Percentiles rank a stretch among this genome's conserved stretches.
These are phyloP conservation scores for Penicillium paradoxum DNA, from an alignment of 495 filamentous ascomycete genomes.

Conservation along the genomic window DNA sequence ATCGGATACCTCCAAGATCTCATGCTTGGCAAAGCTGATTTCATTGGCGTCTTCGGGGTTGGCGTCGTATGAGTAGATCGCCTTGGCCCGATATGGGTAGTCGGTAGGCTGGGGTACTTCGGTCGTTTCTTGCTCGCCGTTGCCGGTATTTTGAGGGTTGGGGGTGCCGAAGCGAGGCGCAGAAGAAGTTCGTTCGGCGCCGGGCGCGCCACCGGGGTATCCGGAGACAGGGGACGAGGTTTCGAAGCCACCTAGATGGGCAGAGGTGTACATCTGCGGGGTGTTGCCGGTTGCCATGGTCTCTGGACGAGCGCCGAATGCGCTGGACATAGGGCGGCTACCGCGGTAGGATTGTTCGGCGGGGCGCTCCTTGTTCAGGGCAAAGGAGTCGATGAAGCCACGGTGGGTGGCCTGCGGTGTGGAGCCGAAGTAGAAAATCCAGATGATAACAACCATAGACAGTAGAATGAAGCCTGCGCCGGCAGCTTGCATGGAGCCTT, in stretches of 20 bases:
- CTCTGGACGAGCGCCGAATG: slow-evolving; percentile 61
- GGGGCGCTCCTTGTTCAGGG: slow-evolving; percentile 77
- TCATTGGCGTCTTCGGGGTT: slow-evolving; percentile 98
- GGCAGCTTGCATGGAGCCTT: slow-evolving; percentile 73
- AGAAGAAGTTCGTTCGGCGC: slow-evolving; percentile 54
- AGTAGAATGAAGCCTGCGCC: slow-evolving; percentile 94
- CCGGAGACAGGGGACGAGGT: slow-evolving; percentile 89
- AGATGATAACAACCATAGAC: slow-evolving; percentile 90
- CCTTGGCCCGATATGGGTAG: slow-evolving; percentile 95
- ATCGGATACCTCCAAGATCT: slow-evolving; percentile 94
- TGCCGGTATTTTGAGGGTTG: slow-evolving; percentile 16
- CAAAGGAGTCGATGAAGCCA: slow-evolving; percentile 92
- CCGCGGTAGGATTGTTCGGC: slow-evolving; percentile 56
- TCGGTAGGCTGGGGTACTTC: slow-evolving; percentile 81
- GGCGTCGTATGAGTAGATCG: slow-evolving; percentile 97
- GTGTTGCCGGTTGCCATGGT: slow-evolving; percentile 70
- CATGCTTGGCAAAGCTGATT: slow-evolving; percentile 94
- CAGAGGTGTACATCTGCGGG: slow-evolving; percentile 96
- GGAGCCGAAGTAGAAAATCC: slow-evolving; percentile 98
- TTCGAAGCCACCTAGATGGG: slow-evolving; percentile 91
- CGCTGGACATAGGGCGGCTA: slow-evolving; percentile 45
- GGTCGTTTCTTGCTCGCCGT: slow-evolving; percentile 27
- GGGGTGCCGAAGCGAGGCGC: slow-evolving; percentile 51
- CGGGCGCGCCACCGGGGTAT: slow-evolving; percentile 59
- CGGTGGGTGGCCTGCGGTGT: slow-evolving; percentile 82